Percentiles rank a stretch among this genome's conserved stretches.
These are phyloP conservation scores for Phytopythium aichiense DNA, from an alignment of 352 stramenopile species.

Conservation along the genomic window DNA sequence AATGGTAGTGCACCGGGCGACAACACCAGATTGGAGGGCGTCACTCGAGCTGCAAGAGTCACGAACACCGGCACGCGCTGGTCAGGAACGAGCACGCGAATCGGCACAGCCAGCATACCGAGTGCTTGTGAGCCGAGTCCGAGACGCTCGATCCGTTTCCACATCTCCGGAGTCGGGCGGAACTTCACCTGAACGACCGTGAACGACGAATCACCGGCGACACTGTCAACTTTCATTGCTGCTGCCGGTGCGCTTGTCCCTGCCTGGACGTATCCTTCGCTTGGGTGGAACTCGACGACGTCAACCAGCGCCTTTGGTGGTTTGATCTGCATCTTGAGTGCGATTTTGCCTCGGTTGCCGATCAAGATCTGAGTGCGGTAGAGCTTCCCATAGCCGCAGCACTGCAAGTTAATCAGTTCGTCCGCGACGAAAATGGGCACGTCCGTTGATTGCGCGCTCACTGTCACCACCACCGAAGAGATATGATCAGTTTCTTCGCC, in stretches of 20 bases:
- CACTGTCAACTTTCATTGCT: conserved; percentile 35
- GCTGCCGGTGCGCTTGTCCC: not conserved
- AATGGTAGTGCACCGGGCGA: conserved; percentile 23
- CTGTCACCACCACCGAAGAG: conserved; percentile 9
- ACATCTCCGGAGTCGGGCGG: conserved; percentile 41
- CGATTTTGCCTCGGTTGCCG: conserved; percentile 86
- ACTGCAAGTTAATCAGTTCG: conserved; percentile 66
- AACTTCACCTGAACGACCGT: conserved; percentile 61
- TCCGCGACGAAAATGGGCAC: conserved; percentile 42
- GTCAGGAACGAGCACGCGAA: conserved; percentile 58
- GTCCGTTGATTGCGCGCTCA: conserved; percentile 25
- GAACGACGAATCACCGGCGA: not conserved
- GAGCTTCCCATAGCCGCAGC: conserved; percentile 83
- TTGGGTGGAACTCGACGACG: conserved; percentile 76
- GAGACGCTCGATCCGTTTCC: conserved; percentile 34
- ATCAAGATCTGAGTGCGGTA: conserved; percentile 80
- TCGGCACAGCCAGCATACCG: conserved; percentile 38
- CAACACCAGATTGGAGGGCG: conserved; percentile 13
- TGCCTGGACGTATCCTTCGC: conserved; percentile 84
- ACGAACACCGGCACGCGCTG: conserved; percentile 43
- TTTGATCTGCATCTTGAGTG: conserved; percentile 76
- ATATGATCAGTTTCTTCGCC: not conserved
- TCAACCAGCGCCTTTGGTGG: conserved; percentile 57
- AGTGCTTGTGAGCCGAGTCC: conserved; percentile 33
- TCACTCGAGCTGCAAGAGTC: conserved; percentile 29